phyloP scores from a whole-genome alignment of 129 eudicot species.

The Chrysanthemum makinoi region DNA sequence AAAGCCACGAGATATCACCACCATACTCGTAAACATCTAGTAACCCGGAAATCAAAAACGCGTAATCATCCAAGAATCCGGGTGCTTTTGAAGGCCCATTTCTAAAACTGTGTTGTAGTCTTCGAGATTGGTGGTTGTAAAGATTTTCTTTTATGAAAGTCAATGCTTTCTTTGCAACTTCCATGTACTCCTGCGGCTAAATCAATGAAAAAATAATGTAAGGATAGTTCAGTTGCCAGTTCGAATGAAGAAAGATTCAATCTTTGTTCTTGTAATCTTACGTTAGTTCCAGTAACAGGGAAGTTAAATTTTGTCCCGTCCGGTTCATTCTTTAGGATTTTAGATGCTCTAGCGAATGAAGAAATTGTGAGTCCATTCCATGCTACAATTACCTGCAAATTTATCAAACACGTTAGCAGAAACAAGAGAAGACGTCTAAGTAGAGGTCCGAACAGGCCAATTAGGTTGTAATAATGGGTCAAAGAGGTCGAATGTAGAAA shows the following conservation, averaged over 20 bases:
- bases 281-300: constrained; percentile 64
- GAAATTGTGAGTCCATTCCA: constrained; percentile 96
- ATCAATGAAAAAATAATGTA: not conserved
- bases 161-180: constrained; percentile 75
- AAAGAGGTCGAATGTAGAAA: not conserved
- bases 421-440: constrained; percentile 1
- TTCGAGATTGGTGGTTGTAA: constrained; percentile 48
- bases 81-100: constrained; percentile 95
- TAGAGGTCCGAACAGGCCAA: not conserved
- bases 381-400: constrained; percentile 70
- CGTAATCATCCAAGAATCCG: constrained; percentile 91
- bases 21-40: constrained; percentile 83
- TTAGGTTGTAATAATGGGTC: not conserved
- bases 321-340: constrained; percentile 65
- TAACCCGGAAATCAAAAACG: constrained; percentile 76
- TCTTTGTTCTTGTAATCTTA: constrained; percentile 28
- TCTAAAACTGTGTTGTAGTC: constrained; percentile 81
- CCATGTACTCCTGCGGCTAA: constrained; percentile 79
- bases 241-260: not conserved
- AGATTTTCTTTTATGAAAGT: constrained; percentile 66
- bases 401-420: not conserved
- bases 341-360: constrained; percentile 86
- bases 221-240: not conserved
- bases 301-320: constrained; percentile 54
- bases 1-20: constrained; percentile 64